Evolutionary conservation across 2,329 filamentous ascomycete genomes (phyloP).

Genomic region (Penicillium capsulatum): DNA sequence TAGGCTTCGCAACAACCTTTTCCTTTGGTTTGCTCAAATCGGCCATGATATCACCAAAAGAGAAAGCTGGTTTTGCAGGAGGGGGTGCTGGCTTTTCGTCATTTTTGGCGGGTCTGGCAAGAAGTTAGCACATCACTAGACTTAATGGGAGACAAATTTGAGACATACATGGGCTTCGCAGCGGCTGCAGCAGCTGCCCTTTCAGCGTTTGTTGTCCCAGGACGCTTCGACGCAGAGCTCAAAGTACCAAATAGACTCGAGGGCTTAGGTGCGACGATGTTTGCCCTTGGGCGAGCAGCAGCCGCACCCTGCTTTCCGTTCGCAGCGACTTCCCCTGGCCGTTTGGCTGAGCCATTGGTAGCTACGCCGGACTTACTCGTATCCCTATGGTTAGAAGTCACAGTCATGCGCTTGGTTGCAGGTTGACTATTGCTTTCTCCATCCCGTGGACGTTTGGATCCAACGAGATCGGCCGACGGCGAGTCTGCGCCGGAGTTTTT

Average conservation of each 20-base stretch:
- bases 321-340: slow-evolving; percentile 18
- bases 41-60: slow-evolving; percentile 49
- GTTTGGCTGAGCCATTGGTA: slow-evolving; percentile 28
- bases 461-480: slow-evolving; percentile 22
- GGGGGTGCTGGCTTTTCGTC: slow-evolving; percentile 33
- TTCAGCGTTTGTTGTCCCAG: slow-evolving; percentile 49
- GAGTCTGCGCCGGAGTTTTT: slow-evolving; percentile 17
- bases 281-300: slow-evolving; percentile 36
- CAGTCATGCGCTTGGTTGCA: slow-evolving; percentile 38
- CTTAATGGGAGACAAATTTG: not conserved
- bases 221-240: slow-evolving; percentile 48
- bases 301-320: slow-evolving; percentile 32
- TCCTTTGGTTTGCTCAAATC: slow-evolving; percentile 55
- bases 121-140: slow-evolving; percentile 14
- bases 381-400: slow-evolving; percentile 34
- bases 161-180: slow-evolving; percentile 34
- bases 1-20: slow-evolving; percentile 47
- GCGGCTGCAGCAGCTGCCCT: slow-evolving; percentile 43
- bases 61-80: slow-evolving; percentile 42
- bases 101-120: slow-evolving; percentile 30
- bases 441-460: slow-evolving; percentile 40
- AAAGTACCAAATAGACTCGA: slow-evolving; percentile 46
- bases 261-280: slow-evolving; percentile 41
- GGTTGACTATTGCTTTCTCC: slow-evolving; percentile 34
- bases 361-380: slow-evolving; percentile 18